Conservation (phyloP, 1,139 yeast species). For the Candida tetrigidarum region DNA sequence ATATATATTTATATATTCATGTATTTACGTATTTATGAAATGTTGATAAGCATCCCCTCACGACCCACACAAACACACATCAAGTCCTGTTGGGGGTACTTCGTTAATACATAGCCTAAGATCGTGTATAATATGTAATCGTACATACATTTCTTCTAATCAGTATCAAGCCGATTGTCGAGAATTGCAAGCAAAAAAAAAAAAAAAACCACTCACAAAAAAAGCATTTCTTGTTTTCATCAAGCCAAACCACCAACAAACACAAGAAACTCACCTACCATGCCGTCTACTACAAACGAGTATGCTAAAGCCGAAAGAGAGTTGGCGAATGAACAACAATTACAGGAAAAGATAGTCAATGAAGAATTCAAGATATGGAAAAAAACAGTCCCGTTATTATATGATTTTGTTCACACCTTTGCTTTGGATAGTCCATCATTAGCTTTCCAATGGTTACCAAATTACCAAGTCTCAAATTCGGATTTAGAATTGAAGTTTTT, state of each 20-base stretch:
- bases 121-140: no score
- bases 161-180: no score
- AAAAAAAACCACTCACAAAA: constrained; percentile 1
- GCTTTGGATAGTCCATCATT: constrained; percentile 66
- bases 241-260: not conserved
- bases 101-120: no score
- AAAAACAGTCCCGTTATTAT: constrained; percentile 88
- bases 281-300: constrained; percentile 18
- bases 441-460: constrained; percentile 54
- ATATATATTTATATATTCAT: no score
- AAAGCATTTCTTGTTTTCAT: not conserved
- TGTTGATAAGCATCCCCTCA: no score
- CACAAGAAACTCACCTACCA: not conserved
- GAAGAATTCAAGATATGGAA: constrained; percentile 94
- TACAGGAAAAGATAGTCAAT: constrained; percentile 53
- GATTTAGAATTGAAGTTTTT: constrained; percentile 45
- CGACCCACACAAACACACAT: no score
- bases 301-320: constrained; percentile 33
- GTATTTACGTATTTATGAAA: no score
- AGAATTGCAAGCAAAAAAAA: no score
- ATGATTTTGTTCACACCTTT: constrained; percentile 74
- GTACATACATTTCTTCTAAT: no score
- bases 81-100: no score
- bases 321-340: constrained; percentile 47
- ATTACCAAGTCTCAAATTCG: constrained; percentile 32